A percentile compares a stretch with the other conserved stretches of the same genome.
Conservation (phyloP, 306 rosid species). For the Rosa rugosa region DNA sequence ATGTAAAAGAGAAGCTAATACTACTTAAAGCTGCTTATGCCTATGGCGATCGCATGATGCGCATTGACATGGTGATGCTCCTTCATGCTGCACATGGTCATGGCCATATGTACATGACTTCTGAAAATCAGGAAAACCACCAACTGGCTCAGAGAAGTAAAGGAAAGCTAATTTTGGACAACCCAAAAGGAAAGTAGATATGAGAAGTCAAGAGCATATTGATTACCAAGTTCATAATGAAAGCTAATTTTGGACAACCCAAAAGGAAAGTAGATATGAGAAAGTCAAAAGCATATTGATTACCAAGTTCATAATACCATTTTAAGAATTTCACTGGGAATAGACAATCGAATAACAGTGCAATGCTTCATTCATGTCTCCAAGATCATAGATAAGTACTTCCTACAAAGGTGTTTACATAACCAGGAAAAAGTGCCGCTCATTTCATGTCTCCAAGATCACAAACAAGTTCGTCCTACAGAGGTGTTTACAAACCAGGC, state of each 20-base stretch:
- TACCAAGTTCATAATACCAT: constrained; percentile 4
- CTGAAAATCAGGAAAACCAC: neutral
- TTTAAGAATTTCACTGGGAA: constrained; percentile 8
- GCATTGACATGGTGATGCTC: neutral
- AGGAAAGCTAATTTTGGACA: neutral
- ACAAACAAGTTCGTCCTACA: constrained; percentile 39
- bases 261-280: neutral
- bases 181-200: neutral
- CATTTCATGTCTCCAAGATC: constrained; percentile 31
- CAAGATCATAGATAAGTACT: constrained; percentile 32
- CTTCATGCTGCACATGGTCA: neutral
- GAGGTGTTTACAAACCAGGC: constrained; percentile 41
- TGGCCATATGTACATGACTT: neutral
- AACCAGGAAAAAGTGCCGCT: constrained; percentile 23
- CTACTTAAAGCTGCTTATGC: neutral
- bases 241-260: neutral
- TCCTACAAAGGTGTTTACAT: constrained; percentile 48
- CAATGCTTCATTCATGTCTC: constrained; percentile 26
- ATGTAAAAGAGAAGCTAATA: neutral
- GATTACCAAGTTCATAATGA: constrained; percentile 3
- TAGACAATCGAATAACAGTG: constrained; percentile 23
- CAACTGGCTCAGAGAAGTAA: neutral
- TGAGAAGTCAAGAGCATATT: neutral
- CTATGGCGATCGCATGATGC: neutral
- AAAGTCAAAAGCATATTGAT: neutral